A percentile compares a stretch with the other conserved stretches of the same genome.
These are phyloP conservation scores for Oryza punctata DNA, from an alignment of 176 grass and related monocot species.

Conservation along the genomic window DNA sequence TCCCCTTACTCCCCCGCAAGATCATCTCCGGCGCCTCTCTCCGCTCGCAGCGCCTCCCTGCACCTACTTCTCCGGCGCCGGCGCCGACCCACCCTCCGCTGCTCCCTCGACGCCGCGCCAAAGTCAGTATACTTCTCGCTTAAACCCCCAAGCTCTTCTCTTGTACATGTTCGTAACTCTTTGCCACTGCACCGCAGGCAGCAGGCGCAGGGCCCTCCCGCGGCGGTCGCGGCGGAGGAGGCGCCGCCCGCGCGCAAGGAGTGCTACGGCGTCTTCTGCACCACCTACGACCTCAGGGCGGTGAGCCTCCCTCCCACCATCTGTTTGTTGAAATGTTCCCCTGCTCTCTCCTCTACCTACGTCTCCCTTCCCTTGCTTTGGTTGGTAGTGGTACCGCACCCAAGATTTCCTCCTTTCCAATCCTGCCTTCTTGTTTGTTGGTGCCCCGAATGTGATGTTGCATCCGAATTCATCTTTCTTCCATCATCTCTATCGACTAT, in stretches of 20 bases:
- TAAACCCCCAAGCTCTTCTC: no score
- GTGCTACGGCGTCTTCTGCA: constrained; percentile 90
- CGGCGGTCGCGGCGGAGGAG: constrained; percentile 50
- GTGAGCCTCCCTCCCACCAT: constrained; percentile 42
- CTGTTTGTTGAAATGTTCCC: constrained; percentile 39
- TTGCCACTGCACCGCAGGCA: constrained; percentile 4
- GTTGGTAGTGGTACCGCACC: background rate
- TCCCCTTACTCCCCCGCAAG: constrained; percentile 14
- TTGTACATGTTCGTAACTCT: no score
- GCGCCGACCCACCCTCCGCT: constrained; percentile 41
- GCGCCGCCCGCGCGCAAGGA: constrained; percentile 43
- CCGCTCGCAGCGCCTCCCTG: constrained; percentile 15
- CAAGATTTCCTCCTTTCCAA: background rate
- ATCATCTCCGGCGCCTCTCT: constrained; percentile 11
- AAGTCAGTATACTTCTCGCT: no score
- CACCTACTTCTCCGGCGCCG: constrained; percentile 20
- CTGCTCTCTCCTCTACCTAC: no score
- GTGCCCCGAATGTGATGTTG: background rate
- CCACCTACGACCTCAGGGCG: constrained; percentile 81
- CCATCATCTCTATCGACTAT: background rate
- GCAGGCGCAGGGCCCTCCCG: constrained; percentile 21
- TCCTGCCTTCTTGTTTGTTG: background rate
- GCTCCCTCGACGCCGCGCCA: constrained; percentile 60
- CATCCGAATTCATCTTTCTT: background rate
- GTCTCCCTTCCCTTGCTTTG: background rate